Evolutionary conservation across 257 asterid genomes (phyloP), one percentile per base, ranked within the genome.

Genomic region (Echium plantagineum): DNA sequence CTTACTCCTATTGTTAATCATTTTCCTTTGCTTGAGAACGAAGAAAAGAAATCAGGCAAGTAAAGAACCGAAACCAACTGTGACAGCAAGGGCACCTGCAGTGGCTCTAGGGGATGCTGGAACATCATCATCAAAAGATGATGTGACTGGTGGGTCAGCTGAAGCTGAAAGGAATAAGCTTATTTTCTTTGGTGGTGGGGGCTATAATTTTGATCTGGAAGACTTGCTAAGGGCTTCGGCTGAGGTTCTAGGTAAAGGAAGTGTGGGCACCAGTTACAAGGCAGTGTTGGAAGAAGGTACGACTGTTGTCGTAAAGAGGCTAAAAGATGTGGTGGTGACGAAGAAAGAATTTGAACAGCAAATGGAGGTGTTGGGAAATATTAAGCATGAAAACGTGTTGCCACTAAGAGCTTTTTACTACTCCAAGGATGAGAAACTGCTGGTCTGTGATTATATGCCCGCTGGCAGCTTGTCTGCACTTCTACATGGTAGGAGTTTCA

Each of bases 231-330:
- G 94, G 32, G 95, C 94, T 9, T 87, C 95, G 9, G 94, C 95
- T 0, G 95, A 87, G 61, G 94, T 87, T 18, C 47, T 87, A 72
- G 95, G 95, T 21, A 87, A 87, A 42, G 95, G 95, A 28, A 87
- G 88, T 15, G 81, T 84, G 47, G 95, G 95, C 5, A 87, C 94
- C 42, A 84, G 90, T 48, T 87, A 87, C 69, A 87, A 87, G 66
- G 95, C 95, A 21, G 95, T 87, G 72, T 47, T 87, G 67, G 95
- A 82, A 66, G 90, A 84, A 77, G 95, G 95, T 16, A 84, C 94
- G 8, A 75, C 83, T 0, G 90, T 87, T 49, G 95, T 87, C 19
- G 95, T 87, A 74, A 87, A 87, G 72, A 72, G 95, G 80, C 80
- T 87, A 0, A 87, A 87, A 24, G 94, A 87, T 47, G 94, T 87